Evolutionary conservation across 225 moss, liverwort and hornwort species (phyloP), one percentile per base, ranked within the genome.

Genomic region (Straminergon stramineum): DNA sequence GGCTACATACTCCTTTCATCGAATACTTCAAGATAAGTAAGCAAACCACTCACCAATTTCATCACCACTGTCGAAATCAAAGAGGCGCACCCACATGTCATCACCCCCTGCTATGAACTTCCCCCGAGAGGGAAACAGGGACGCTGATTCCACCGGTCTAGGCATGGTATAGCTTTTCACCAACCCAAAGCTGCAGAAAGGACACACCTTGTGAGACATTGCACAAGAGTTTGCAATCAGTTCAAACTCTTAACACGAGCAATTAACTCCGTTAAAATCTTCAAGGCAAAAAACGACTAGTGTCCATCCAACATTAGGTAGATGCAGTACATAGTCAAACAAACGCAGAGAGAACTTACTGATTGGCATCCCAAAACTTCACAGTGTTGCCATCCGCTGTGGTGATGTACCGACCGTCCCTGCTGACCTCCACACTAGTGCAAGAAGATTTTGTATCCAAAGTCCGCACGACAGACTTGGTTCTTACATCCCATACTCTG

Each of bases 351-450:
- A 74, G 60, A 57, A 93, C 97, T 95, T 85, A 99, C 99, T 99
- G 99, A 87, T 99, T 99, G 64, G 99, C 99, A 93, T 99, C 99
- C 99, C 99, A 99, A 80, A 99, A 99, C 94, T 99, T 99, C 76
- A 99, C 99, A 61, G 90, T 97, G 85, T 97, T 97, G 74, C 99
- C 99, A 92, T 99, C 99, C 28, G 99, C 97, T 78, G 99, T 99
- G 27, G 99, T 99, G 80, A 99, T 99, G 82, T 94, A 99, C 75
- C 92, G 94, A 83, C 99, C 97, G 87, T 99, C 99, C 87, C 99
- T 96, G 92, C 99, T 99, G 74, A 99, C 99, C 95, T 99, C 99
- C 92, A 99, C 99, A 80, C 95, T 96, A 10, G 99, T 99, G 89
- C 99, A 99, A 34, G 94, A 95, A 70, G 97, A 99, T 87, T 97